These are phyloP conservation scores for Solanum lignicaule DNA, from an alignment of 257 asterid genomes.

Conservation along the genomic window DNA sequence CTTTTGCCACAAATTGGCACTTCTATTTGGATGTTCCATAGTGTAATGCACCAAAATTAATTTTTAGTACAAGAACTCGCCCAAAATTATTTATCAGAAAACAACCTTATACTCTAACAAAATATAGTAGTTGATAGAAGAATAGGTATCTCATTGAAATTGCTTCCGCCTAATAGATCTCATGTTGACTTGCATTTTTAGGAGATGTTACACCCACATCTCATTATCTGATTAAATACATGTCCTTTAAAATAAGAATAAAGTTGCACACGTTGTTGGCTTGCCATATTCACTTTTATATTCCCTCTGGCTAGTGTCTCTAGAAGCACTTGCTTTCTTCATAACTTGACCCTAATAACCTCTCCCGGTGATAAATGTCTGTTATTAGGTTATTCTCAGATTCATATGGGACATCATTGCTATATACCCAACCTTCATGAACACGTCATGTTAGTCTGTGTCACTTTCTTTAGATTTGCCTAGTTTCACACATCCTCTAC, in stretches of 20 bases:
- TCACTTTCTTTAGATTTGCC: neutral
- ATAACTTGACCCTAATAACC: neutral
- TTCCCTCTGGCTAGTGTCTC: neutral
- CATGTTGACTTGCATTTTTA: neutral
- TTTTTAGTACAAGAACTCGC: neutral
- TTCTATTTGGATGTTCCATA: neutral
- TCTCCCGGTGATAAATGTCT: neutral
- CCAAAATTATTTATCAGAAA: neutral
- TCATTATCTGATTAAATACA: neutral
- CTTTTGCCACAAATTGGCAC: neutral
- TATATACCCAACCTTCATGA: neutral
- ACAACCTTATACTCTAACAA: neutral
- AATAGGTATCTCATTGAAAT: neutral
- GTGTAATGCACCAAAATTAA: neutral
- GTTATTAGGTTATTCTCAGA: neutral
- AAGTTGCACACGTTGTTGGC: neutral
- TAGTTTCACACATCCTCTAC: neutral
- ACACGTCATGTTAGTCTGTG: neutral
- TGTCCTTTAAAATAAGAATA: neutral
- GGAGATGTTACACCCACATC: neutral
- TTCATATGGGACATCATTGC: neutral
- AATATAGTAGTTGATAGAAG: neutral
- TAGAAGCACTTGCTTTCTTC: neutral
- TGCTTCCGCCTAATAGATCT: neutral
- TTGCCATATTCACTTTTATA: neutral